Evolutionary conservation across 345 rosid genomes (phyloP).

Genomic region (Erysimum cheiranthoides): DNA sequence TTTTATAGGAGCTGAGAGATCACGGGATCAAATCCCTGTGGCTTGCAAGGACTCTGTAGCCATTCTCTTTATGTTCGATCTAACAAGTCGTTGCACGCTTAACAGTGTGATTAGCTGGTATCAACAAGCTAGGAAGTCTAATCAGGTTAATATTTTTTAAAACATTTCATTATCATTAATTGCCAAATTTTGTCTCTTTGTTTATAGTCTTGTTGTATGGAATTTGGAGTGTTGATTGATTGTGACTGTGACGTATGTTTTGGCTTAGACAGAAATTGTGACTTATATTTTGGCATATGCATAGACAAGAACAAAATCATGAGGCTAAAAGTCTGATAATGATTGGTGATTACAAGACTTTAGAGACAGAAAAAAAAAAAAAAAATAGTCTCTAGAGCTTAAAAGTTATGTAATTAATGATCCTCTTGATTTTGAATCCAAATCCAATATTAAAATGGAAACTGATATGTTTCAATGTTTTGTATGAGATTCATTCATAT

Average conservation of each 20-base stretch:
- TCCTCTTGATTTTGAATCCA: no score
- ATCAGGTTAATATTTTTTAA: conserved; percentile 56
- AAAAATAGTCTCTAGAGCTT: no score
- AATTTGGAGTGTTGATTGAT: background rate
- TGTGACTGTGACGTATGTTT: no score
- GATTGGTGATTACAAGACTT: no score
- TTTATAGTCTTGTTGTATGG: background rate
- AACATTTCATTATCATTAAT: background rate
- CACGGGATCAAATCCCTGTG: conserved; percentile 56
- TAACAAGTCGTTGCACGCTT: conserved; percentile 83
- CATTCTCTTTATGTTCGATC: conserved; percentile 85
- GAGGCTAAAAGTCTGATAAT: no score
- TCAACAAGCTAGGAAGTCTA: conserved; percentile 75
- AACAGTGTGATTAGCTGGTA: conserved; percentile 83
- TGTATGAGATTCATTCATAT: background rate
- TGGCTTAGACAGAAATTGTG: no score
- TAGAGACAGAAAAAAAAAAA: no score
- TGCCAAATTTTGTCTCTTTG: background rate
- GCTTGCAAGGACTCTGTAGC: conserved; percentile 93
- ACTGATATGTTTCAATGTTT: background rate
- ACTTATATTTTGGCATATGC: no score
- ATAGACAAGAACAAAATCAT: no score
- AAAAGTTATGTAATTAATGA: no score
- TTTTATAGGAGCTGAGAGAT: conserved; percentile 59
- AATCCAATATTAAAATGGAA: no score